Evolutionary conservation across 148 eudicot species (phyloP), one percentile per base, ranked within the genome.

Genomic region (Camellia sinensis): DNA sequence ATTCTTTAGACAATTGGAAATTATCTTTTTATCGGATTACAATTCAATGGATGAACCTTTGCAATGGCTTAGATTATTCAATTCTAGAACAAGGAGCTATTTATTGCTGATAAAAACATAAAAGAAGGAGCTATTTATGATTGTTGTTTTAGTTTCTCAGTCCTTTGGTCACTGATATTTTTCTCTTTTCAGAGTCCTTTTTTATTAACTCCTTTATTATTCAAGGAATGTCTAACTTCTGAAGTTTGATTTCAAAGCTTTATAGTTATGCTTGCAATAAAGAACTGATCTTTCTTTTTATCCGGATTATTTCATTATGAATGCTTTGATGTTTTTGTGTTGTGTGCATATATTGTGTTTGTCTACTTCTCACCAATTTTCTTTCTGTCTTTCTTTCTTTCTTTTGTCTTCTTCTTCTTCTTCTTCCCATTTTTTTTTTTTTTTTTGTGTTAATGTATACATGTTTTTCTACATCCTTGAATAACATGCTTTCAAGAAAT

Each of bases 291-390:
- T 12, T 56, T 8, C 12, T 52, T 18, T 15, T 22, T 75, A 46
- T 60, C 15, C 37, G 1, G 37, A 29, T 29, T 29, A 29, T 29
- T 29, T 29, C 37, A 29, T 29, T 22, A 46, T 48, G 8, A 45
- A 77, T 77, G 46, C 50, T 61, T 65, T 50, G 45, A 66, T 50
- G 44, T n/a, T 62, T n/a, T 63, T n/a, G 67, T 62, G 40, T 76
- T 3, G 22, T 57, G 17, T 60, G 45, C 48, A 37, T 74, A 13
- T 74, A 13, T 74, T 57, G 11, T 74, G 6, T 74, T 74, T 14
- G 21, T 15, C 22, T 40, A 18, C 22, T 7, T 17, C 37, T 1
- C 0, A 50, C 46, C 50, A 29, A 14, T 73, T 41, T 73, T 29
- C 19, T 73, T n/a, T 57, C 61, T 7, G 0, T 18, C 21, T 41